Evolutionary conservation across 2,329 filamentous ascomycete species (phyloP), one percentile per base, ranked within the genome.

Genomic region (Cadophora sp.): DNA sequence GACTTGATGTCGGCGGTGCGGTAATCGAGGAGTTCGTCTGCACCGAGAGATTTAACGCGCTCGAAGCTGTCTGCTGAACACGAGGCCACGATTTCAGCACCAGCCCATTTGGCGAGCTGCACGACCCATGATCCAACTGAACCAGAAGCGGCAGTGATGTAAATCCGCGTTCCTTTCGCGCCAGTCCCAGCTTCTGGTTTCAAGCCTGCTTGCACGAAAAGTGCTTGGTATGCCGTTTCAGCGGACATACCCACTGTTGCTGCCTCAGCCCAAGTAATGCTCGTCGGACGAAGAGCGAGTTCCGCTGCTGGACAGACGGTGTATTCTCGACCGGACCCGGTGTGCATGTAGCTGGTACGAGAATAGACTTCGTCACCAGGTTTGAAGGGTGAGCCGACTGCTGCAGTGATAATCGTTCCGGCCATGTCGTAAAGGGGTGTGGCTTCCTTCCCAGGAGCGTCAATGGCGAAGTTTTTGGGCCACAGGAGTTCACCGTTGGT

Each of bases 111-210:
- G 22, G 80, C 80, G 34, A 82, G 70, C 75, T 83, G 82, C 60
- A 82, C 75, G 27, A 78, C 75, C 82, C 81, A 84, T 37, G 79
- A 75, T 3, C 83, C 83, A 1, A 83, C 81, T 4, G 79, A 78
- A 3, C 83, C 82, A 4, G 81, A 79, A 0, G 82, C 82, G 58
- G 78, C 83, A 4, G 79, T 83, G 16, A 84, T 74, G 12, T 83
- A 76, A 4, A 84, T 74, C n/a, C 78, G 73, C 73, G 81, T 82
- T 16, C 75, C 76, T n/a, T 68, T 69, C 69, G 73, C 75, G 34
- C 70, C 69, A n/a, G 68, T 22, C 3, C 69, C 66, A 11, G 65
- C 71, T 22, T 73, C 37, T 7, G 62, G 71, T 22, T 67, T 58
- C 26, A 79, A n/a, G 27, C 77, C 77, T 1, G 73, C 75, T 65